Percentiles rank a stretch among this genome's conserved stretches.
Evolutionary conservation across 2,329 filamentous ascomycete genomes (phyloP).

Genomic region (Plenodomus lindquistii): DNA sequence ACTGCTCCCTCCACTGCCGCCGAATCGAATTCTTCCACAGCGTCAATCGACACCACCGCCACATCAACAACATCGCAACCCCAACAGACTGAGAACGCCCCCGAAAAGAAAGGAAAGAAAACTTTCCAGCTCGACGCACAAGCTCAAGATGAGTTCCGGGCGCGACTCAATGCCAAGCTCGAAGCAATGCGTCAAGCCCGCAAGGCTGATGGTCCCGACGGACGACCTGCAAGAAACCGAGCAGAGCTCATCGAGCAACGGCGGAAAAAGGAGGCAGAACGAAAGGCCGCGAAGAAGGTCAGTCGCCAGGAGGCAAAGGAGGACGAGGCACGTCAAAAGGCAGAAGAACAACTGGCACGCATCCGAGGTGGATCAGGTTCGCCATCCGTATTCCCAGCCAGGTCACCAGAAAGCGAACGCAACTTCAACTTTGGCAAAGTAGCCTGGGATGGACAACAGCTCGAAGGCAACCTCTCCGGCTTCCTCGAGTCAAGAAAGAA

Average conservation of each 20-base stretch:
- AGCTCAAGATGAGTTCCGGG: constrained; percentile 74
- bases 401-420: constrained; percentile 55
- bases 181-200: constrained; percentile 81
- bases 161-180: constrained; percentile 79
- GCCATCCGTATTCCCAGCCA: constrained; percentile 55
- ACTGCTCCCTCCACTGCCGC: constrained; percentile 37
- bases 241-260: constrained; percentile 91
- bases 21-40: constrained; percentile 46
- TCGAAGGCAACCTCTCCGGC: constrained; percentile 69
- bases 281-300: constrained; percentile 88
- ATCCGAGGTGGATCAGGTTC: constrained; percentile 64
- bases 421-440: constrained; percentile 90
- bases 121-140: constrained; percentile 40
- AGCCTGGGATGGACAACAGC: constrained; percentile 84
- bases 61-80: constrained; percentile 55
- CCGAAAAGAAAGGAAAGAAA: constrained; percentile 37
- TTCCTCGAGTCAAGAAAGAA: constrained; percentile 71
- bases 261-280: constrained; percentile 82
- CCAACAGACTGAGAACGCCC: constrained; percentile 26
- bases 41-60: constrained; percentile 47
- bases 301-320: constrained; percentile 75
- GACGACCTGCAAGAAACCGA: constrained; percentile 79
- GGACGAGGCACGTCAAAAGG: constrained; percentile 70
- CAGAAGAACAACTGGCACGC: constrained; percentile 59
- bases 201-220: constrained; percentile 83